Evolutionary conservation across 2,329 filamentous ascomycete genomes (phyloP), one percentile per base, ranked within the genome.

Genomic region (Aspergillus novoparasiticus): DNA sequence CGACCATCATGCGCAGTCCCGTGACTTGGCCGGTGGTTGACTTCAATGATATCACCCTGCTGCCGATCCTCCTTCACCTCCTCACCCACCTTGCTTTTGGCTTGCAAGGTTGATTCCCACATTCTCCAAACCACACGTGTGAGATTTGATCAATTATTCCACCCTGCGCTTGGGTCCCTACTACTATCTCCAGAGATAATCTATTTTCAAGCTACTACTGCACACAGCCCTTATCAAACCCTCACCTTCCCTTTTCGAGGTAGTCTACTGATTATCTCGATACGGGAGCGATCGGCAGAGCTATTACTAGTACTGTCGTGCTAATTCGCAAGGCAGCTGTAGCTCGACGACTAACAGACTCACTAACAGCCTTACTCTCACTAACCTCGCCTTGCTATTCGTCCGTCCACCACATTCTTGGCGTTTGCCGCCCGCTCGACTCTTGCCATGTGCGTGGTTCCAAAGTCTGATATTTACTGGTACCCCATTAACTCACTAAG

Each of bases 1-100:
- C 68, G 70, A 72, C 71, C 66, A 58, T 12, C 28, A 65, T 70
- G 64, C 67, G 67, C 39, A 60, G 55, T 69, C 72, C 71, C 71
- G 69, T 72, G 71, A 73, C 69, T 28, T 43, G 30, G 10, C 30
- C 41, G 32, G 6, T 4, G 19, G 30, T 23, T n/a, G 46, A 32
- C 39, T 23, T 32, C 21, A 39, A 66, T 68, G 67, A 69, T 64
- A 68, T 68, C 67, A 63, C 64, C 56, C 26, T 59, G 19, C 48
- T 36, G n/a, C 43, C 46, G 41, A 63, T 39, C 58, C 54, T 50
- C 23, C 45, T 45, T 36, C 41, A 28, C 16, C 30, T 16, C 30
- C 19, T 57, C 43, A 32, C 53, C 28, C n/a, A 36, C 61, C 61
- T 63, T 63, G 57, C 61, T 43, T 62, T 41, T 59, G 41, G 45